Conservation (phyloP, 441 rosid genomes). For the Hura crepitans region DNA sequence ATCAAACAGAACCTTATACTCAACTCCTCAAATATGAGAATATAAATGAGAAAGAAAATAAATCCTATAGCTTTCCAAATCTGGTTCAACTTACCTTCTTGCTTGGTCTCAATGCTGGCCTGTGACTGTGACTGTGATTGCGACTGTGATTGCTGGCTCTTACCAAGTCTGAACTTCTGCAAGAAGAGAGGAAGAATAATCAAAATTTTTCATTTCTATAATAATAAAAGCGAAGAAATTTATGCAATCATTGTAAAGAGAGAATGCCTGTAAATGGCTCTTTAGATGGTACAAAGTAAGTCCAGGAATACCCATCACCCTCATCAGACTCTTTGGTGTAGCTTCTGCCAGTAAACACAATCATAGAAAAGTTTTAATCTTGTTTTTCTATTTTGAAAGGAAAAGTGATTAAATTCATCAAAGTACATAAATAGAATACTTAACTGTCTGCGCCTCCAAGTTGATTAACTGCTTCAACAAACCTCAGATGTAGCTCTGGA, state of each 20-base stretch:
- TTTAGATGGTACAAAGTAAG: slow-evolving; percentile 96
- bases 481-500: slow-evolving; percentile 77
- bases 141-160: slow-evolving; percentile 44
- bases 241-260: slow-evolving; percentile 16
- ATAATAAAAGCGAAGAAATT: slow-evolving; percentile 10
- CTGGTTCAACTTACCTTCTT: slow-evolving; percentile 42
- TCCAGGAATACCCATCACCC: slow-evolving; percentile 76
- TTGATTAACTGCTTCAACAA: slow-evolving; percentile 69
- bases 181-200: slow-evolving; percentile 25
- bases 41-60: slow-evolving; percentile 11
- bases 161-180: slow-evolving; percentile 91
- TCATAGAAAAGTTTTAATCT: slow-evolving; percentile 18
- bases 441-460: slow-evolving; percentile 91
- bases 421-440: slow-evolving; percentile 22
- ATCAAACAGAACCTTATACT: slow-evolving; percentile 26
- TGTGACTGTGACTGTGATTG: slow-evolving; percentile 29
- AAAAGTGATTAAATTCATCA: slow-evolving; percentile 13
- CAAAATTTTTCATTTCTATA: slow-evolving; percentile 3
- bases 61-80: slow-evolving; percentile 3
- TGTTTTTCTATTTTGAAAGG: not conserved
- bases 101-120: slow-evolving; percentile 39
- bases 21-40: slow-evolving; percentile 14
- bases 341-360: slow-evolving; percentile 62
- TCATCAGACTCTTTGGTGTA: slow-evolving; percentile 90
- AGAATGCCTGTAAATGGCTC: slow-evolving; percentile 84